Evolutionary conservation across 768 basidiomycete species (phyloP).

Genomic region (Tylopilus plumbeoviolaceoides): DNA sequence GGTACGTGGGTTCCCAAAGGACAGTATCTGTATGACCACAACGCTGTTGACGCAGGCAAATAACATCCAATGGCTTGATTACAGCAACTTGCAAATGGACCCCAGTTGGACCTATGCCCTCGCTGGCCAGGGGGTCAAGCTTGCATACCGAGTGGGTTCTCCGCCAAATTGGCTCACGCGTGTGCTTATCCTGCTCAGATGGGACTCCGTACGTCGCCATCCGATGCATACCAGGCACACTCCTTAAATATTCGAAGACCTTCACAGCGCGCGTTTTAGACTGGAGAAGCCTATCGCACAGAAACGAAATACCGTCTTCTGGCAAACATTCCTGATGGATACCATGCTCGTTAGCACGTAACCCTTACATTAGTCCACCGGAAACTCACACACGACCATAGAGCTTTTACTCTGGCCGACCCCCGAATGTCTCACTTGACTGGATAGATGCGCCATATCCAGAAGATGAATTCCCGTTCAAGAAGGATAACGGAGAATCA

Average conservation of each 20-base stretch:
- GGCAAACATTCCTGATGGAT: conserved; percentile 64
- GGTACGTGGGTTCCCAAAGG: conserved; percentile 35
- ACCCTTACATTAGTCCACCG: background rate
- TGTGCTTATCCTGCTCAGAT: conserved; percentile 31
- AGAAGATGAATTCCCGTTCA: conserved; percentile 36
- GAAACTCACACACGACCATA: conserved; percentile 19
- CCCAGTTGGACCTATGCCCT: conserved; percentile 52
- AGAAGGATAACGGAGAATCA: conserved; percentile 31
- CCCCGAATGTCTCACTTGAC: conserved; percentile 47
- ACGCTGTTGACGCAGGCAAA: conserved; percentile 31
- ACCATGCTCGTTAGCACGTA: conserved; percentile 49
- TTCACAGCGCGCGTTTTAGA: conserved; percentile 59
- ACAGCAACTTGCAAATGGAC: conserved; percentile 48
- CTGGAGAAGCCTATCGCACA: conserved; percentile 42
- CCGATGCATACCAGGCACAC: background rate
- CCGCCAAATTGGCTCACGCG: background rate
- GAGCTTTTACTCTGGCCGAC: conserved; percentile 62
- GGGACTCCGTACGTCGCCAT: conserved; percentile 45
- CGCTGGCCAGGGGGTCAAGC: conserved; percentile 54
- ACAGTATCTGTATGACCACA: conserved; percentile 2
- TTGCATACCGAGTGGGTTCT: conserved; percentile 54
- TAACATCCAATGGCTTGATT: conserved; percentile 47
- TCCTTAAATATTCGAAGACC: conserved; percentile 36
- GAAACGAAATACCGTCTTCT: conserved; percentile 56
- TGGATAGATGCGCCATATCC: conserved; percentile 59